Evolutionary conservation across 305 asterid genomes (phyloP).

Genomic region (Petunia hybrid): DNA sequence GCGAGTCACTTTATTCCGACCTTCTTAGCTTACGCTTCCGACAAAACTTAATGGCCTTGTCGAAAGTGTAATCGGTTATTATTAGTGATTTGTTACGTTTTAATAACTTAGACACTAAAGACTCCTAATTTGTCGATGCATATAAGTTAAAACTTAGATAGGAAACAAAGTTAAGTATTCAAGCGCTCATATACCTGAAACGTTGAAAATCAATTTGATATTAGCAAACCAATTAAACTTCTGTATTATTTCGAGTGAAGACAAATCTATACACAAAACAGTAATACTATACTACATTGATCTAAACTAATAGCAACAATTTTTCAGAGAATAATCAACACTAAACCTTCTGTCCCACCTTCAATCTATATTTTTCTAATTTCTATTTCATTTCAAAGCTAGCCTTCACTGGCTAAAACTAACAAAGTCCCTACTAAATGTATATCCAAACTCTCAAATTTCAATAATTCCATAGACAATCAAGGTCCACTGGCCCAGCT

Average conservation of each 20-base stretch:
- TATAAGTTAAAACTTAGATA: neutral
- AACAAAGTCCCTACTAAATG: constrained; percentile 4
- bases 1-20: too few relatives aligned
- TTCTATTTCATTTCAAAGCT: constrained; percentile 4
- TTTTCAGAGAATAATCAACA: constrained; percentile 2
- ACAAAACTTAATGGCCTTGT: too few relatives aligned
- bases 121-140: too few relatives aligned
- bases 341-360: constrained; percentile 14
- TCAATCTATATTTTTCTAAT: neutral
- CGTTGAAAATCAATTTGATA: neutral
- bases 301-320: neutral
- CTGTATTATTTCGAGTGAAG: constrained; percentile 10
- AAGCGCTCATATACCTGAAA: neutral
- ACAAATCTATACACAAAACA: constrained; percentile 17
- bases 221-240: constrained; percentile 19
- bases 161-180: neutral
- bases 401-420: neutral
- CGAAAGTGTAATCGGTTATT: too few relatives aligned
- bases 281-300: neutral
- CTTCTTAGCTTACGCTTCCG: too few relatives aligned
- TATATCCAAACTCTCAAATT: constrained; percentile 2
- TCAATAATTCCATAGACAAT: constrained; percentile 40
- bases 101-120: too few relatives aligned
- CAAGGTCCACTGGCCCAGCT: constrained; percentile 37
- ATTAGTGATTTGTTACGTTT: too few relatives aligned